These are phyloP conservation scores for Poteriospumella lacustris DNA, from an alignment of 108 stramenopile species.

Conservation along the genomic window DNA sequence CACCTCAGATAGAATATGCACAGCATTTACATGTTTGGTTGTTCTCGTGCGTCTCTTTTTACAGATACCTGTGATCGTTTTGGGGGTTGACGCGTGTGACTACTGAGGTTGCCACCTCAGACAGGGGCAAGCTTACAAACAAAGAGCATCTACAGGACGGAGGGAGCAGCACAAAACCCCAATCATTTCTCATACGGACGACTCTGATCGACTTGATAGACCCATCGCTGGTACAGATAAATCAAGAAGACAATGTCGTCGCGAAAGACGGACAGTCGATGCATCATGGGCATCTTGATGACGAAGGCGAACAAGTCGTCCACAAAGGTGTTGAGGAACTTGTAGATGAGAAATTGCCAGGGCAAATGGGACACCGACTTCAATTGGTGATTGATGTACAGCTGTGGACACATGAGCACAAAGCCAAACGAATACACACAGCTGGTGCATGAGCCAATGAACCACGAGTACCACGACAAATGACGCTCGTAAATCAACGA, in stretches of 20 bases:
- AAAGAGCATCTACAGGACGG: too few relatives aligned
- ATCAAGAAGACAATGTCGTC: constrained; percentile 90
- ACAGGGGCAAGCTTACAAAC: too few relatives aligned
- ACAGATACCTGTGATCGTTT: too few relatives aligned
- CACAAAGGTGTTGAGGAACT: constrained; percentile 84
- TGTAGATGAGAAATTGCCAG: constrained; percentile 79
- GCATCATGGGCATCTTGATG: constrained; percentile 94
- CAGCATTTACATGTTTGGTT: too few relatives aligned
- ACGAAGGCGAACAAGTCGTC: constrained; percentile 92
- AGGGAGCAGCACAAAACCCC: too few relatives aligned
- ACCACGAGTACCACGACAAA: constrained; percentile 79
- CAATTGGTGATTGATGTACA: constrained; percentile 80
- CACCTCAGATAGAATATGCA: too few relatives aligned
- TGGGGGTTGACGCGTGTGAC: too few relatives aligned
- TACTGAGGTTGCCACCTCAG: too few relatives aligned
- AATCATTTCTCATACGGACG: constrained; percentile 7
- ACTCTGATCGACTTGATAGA: constrained; percentile 77
- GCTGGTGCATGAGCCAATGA: constrained; percentile 62
- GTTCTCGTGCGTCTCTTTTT: too few relatives aligned
- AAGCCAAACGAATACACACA: constrained; percentile 81
- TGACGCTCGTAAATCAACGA: constrained; percentile 66
- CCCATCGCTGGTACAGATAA: constrained; percentile 88
- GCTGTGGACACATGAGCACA: constrained; percentile 78
- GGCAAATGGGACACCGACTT: constrained; percentile 77
- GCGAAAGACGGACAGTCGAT: constrained; percentile 81